Evolutionary conservation across 73 alveolate species (phyloP).

Genomic region (Tetrahymena thermophila): DNA sequence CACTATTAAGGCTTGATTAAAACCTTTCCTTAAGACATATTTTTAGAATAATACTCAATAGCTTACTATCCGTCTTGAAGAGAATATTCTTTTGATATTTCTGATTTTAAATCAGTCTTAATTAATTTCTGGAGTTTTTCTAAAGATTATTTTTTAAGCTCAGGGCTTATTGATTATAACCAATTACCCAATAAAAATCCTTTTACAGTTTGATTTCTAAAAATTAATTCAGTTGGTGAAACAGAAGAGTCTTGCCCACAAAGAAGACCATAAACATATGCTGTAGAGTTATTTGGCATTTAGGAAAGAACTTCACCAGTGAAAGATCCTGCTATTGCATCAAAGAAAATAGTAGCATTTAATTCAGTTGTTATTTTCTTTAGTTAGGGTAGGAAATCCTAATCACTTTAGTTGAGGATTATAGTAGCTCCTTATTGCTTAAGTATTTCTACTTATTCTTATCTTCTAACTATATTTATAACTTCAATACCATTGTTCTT

Average conservation of each 20-base stretch:
- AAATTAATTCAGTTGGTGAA: background rate
- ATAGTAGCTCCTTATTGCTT: constrained; percentile 46
- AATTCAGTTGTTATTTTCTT: background rate
- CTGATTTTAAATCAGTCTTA: background rate
- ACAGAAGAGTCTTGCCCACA: background rate
- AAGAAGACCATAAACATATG: constrained; percentile 54
- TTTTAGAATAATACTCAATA: background rate
- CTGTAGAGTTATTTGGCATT: constrained; percentile 45
- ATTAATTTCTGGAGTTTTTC: background rate
- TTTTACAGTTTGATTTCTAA: background rate
- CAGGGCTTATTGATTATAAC: background rate
- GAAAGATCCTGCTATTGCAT: constrained; percentile 57
- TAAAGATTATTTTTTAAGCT: background rate
- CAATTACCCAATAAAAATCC: background rate
- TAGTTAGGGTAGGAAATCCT: background rate
- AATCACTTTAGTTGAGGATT: constrained; percentile 51
- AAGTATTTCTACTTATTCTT: constrained; percentile 55
- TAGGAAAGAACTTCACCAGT: constrained; percentile 42
- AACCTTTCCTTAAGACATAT: background rate
- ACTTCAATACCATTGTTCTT: constrained; percentile 36
- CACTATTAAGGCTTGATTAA: too few species aligned
- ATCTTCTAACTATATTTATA: constrained; percentile 64
- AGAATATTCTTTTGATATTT: background rate
- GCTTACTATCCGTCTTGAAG: background rate
- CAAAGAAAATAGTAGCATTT: constrained; percentile 59